Percentiles rank a stretch among this genome's conserved stretches.
phyloP scores from a whole-genome alignment of 1,284 basidiomycete genomes.

The Xanthoconium separans region DNA sequence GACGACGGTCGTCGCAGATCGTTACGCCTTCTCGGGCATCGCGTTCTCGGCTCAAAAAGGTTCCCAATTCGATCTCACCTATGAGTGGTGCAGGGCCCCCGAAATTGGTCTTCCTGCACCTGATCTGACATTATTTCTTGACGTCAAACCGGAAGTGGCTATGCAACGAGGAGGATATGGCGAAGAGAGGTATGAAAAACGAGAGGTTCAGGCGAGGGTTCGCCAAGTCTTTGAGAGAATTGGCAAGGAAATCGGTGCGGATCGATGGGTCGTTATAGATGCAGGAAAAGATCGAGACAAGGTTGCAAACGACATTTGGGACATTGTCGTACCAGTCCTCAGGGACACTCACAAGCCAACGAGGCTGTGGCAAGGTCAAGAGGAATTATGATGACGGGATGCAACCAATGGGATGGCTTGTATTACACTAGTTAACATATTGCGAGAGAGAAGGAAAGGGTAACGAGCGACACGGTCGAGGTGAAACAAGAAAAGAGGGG shows the following conservation, averaged over 20 bases:
- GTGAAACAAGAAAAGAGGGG: slow-evolving; percentile 12
- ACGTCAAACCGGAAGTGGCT: slow-evolving; percentile 75
- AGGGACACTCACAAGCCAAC: slow-evolving; percentile 36
- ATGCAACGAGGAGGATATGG: slow-evolving; percentile 84
- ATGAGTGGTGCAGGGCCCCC: slow-evolving; percentile 82
- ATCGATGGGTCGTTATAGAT: slow-evolving; percentile 66
- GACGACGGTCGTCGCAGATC: slow-evolving; percentile 82
- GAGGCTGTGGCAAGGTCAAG: slow-evolving; percentile 42
- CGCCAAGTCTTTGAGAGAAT: slow-evolving; percentile 65
- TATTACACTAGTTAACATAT: slow-evolving; percentile 30
- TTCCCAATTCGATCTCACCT: slow-evolving; percentile 40
- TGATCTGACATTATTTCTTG: slow-evolving; percentile 87
- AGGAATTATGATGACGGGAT: not conserved
- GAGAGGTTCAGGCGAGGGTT: slow-evolving; percentile 73
- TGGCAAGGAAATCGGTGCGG: slow-evolving; percentile 48
- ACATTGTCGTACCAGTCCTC: slow-evolving; percentile 43
- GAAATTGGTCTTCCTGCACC: slow-evolving; percentile 88
- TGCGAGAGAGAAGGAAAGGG: slow-evolving; percentile 9
- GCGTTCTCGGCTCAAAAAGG: slow-evolving; percentile 89
- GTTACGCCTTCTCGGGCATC: slow-evolving; percentile 96
- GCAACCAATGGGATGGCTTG: slow-evolving; percentile 8
- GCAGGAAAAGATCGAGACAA: slow-evolving; percentile 57
- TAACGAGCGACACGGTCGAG: slow-evolving; percentile 20
- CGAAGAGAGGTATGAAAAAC: slow-evolving; percentile 84
- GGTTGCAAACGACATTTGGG: slow-evolving; percentile 62